These are phyloP conservation scores for Theileria annulata DNA, from an alignment of 169 alveolate species.

Conservation along the genomic window DNA sequence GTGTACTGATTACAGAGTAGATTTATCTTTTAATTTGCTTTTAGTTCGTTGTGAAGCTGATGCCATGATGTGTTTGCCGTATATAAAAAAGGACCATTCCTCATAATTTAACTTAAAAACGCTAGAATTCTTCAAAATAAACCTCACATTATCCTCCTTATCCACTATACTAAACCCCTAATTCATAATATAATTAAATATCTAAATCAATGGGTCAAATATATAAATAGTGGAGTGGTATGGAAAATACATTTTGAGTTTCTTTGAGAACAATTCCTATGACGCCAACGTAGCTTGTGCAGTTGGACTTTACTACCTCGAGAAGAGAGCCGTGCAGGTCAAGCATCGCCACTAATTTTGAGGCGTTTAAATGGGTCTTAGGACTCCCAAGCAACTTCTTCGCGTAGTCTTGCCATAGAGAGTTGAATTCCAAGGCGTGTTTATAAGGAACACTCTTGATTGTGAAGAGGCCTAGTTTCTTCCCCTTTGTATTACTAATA, in stretches of 20 bases:
- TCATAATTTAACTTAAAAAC: conserved; percentile 35
- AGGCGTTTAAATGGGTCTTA: conserved; percentile 24
- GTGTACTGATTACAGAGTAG: neutral
- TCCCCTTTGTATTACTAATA: conserved; percentile 39
- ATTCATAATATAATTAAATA: neutral
- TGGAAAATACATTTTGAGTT: conserved; percentile 49
- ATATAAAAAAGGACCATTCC: conserved; percentile 46
- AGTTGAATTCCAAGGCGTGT: conserved; percentile 34
- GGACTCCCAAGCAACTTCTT: conserved; percentile 40
- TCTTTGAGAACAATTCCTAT: conserved; percentile 51
- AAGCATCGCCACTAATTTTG: conserved; percentile 38
- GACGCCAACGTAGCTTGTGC: conserved; percentile 60
- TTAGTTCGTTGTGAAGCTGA: conserved; percentile 62
- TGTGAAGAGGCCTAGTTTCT: conserved; percentile 36
- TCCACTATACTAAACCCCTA: conserved; percentile 56
- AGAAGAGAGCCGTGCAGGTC: conserved; percentile 62
- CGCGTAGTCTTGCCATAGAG: conserved; percentile 55
- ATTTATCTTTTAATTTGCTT: conserved; percentile 42
- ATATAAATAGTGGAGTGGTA: neutral
- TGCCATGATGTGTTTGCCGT: conserved; percentile 54
- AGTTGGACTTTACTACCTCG: conserved; percentile 29
- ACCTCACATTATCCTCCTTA: conserved; percentile 15
- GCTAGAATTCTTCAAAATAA: conserved; percentile 45
- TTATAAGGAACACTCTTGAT: conserved; percentile 21
- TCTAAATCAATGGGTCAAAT: neutral